Percentiles rank a stretch among this genome's conserved stretches.
These are phyloP conservation scores for Beauveria rudraprayagi DNA, from an alignment of 2,329 filamentous ascomycete genomes.

Conservation along the genomic window DNA sequence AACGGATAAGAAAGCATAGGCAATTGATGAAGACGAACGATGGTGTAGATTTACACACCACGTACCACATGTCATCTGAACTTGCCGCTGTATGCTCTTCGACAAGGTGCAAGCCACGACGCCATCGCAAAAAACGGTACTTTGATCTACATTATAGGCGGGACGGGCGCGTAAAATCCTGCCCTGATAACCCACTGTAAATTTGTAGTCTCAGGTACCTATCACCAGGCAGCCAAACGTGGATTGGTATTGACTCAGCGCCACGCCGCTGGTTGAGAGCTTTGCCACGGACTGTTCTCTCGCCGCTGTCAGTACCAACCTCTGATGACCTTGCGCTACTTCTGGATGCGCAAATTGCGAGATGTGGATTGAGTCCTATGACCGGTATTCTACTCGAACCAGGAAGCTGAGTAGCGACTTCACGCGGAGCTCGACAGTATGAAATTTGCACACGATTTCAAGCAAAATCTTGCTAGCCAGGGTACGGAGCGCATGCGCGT, in stretches of 20 bases:
- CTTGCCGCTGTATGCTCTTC: too few relatives aligned
- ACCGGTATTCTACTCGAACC: background rate
- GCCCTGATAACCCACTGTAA: too few relatives aligned
- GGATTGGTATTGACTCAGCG: background rate
- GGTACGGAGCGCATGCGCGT: slow-evolving; percentile 22
- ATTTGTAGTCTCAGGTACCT: background rate
- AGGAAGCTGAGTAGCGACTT: background rate
- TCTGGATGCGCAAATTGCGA: background rate
- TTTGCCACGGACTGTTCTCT: background rate
- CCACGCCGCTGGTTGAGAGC: background rate
- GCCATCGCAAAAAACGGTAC: background rate
- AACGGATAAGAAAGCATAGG: background rate
- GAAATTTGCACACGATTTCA: slow-evolving; percentile 82
- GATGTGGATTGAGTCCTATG: background rate
- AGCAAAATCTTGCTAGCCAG: slow-evolving; percentile 58
- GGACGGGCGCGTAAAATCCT: background rate
- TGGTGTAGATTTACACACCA: background rate
- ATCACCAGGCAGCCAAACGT: background rate
- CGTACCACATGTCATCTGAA: background rate
- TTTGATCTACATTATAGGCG: background rate
- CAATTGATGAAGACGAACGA: background rate
- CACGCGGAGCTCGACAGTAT: slow-evolving; percentile 35
- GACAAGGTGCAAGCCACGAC: background rate
- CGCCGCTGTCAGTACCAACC: background rate
- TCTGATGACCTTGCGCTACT: background rate